Conservation (phyloP, 371 early-diverging fungal genomes). For the Rhizopus delemar region DNA sequence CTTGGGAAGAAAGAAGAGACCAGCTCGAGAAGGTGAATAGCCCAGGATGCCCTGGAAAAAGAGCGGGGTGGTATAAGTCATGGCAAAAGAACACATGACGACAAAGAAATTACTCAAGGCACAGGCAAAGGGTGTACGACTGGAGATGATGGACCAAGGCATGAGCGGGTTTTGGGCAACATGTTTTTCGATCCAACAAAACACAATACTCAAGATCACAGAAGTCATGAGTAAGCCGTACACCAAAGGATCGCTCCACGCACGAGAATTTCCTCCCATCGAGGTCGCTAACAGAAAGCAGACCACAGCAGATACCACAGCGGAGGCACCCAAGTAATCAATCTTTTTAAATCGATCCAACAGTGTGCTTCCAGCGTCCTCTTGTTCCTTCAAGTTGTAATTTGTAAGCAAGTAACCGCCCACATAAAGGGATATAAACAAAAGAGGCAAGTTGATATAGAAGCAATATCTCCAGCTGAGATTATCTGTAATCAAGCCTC, state of each 20-base stretch:
- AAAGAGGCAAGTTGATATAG: constrained; percentile 75
- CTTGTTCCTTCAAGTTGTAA: constrained; percentile 41
- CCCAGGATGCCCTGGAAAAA: constrained; percentile 42
- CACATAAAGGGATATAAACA: constrained; percentile 59
- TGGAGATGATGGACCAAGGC: constrained; percentile 58
- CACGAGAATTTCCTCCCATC: constrained; percentile 65
- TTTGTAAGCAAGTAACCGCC: constrained; percentile 35
- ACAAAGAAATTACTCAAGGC: constrained; percentile 39
- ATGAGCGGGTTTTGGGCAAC: constrained; percentile 78
- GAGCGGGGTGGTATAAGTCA: constrained; percentile 39
- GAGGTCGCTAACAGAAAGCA: constrained; percentile 61
- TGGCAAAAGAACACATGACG: constrained; percentile 36
- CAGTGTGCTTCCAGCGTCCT: constrained; percentile 36
- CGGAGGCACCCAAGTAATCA: constrained; percentile 64
- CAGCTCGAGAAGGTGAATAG: constrained; percentile 28
- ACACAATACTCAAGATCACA: constrained; percentile 42
- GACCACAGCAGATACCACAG: constrained; percentile 54
- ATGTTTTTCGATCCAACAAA: constrained; percentile 64
- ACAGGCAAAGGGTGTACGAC: constrained; percentile 43
- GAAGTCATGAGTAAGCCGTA: constrained; percentile 59
- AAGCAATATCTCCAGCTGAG: constrained; percentile 64
- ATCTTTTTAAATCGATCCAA: constrained; percentile 57
- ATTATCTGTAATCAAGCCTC: constrained; percentile 52
- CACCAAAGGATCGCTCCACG: constrained; percentile 62
- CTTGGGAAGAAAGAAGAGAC: constrained; percentile 35